Conservation (phyloP, 768 basidiomycete genomes). For the Porphyrellus cyaneotinctus region DNA sequence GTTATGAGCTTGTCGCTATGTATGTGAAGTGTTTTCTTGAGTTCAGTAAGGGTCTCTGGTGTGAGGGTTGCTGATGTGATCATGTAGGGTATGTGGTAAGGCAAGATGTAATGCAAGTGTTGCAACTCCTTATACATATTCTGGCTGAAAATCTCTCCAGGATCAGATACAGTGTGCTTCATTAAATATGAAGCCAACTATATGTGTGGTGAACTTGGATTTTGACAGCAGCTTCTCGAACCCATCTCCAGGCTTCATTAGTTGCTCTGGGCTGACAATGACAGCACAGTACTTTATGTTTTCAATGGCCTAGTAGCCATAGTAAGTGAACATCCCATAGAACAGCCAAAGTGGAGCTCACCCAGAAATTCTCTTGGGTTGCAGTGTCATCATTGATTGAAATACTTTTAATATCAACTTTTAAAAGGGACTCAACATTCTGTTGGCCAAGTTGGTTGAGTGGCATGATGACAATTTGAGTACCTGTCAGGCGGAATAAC, state of each 20-base stretch:
- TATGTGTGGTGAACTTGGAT: not conserved
- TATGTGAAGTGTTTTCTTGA: not conserved
- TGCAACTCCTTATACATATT: not conserved
- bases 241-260: not conserved
- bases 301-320: not conserved
- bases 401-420: not conserved
- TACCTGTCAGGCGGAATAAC: not conserved
- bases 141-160: not conserved
- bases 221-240: not conserved
- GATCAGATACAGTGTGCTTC: not conserved
- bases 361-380: not conserved
- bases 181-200: not conserved
- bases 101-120: not conserved
- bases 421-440: not conserved
- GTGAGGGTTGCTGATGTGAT: not conserved
- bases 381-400: not conserved
- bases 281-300: not conserved
- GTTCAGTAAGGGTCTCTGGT: not conserved
- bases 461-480: not conserved
- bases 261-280: not conserved
- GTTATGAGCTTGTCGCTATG: not conserved
- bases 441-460: not conserved
- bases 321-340: not conserved
- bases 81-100: not conserved
- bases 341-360: not conserved